A percentile compares a stretch with the other conserved stretches of the same genome.
These are phyloP conservation scores for Toxicodendron radicans DNA, from an alignment of 345 rosid species.

Conservation along the genomic window DNA sequence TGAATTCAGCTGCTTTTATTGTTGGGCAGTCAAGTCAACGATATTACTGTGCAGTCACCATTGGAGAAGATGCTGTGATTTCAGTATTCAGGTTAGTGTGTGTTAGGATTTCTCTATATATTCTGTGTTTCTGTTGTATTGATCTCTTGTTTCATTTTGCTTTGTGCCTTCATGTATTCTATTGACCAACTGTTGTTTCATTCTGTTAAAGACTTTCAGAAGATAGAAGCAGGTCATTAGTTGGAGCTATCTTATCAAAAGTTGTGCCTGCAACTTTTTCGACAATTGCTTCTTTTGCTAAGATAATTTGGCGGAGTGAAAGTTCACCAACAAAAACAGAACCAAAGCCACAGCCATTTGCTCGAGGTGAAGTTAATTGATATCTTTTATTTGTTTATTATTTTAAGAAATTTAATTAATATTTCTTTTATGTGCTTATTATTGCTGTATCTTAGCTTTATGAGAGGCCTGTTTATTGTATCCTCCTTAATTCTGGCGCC, in stretches of 20 bases:
- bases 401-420: conserved; percentile 6
- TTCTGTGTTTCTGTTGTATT: background rate
- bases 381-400: background rate
- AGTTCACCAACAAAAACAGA: conserved; percentile 55
- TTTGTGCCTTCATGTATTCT: conserved; percentile 4
- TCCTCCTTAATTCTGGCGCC: background rate
- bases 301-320: conserved; percentile 89
- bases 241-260: conserved; percentile 89
- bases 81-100: conserved; percentile 83
- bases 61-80: conserved; percentile 94
- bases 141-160: background rate
- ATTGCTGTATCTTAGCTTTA: background rate
- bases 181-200: conserved; percentile 14
- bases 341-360: conserved; percentile 78
- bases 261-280: conserved; percentile 93
- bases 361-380: conserved; percentile 57
- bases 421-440: background rate
- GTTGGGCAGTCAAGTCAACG: conserved; percentile 98
- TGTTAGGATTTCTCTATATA: conserved; percentile 11
- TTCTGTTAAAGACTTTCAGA: conserved; percentile 76
- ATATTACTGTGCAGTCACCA: conserved; percentile 83
- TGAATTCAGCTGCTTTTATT: conserved; percentile 91
- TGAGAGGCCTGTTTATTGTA: background rate
- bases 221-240: conserved; percentile 80
- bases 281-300: conserved; percentile 86